These are phyloP conservation scores for Neoscytalidium dimidiatum DNA, from an alignment of 2,329 filamentous ascomycete species.

Conservation along the genomic window DNA sequence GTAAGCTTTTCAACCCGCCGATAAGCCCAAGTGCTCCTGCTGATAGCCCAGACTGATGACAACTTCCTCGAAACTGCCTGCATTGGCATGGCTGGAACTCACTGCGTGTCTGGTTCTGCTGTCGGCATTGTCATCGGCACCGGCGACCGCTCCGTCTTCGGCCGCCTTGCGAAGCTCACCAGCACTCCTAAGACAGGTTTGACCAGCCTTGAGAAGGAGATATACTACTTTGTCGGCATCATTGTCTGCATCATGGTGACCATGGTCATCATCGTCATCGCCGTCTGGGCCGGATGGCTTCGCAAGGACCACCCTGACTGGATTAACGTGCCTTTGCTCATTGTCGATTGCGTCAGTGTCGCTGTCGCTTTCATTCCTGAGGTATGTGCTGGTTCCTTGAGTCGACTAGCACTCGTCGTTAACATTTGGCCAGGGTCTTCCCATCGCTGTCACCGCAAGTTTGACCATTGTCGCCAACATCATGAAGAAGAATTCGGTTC, in stretches of 20 bases:
- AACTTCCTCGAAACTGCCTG: conserved; percentile 78
- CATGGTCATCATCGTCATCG: conserved; percentile 65
- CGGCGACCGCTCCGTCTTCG: conserved; percentile 73
- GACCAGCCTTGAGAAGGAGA: conserved; percentile 71
- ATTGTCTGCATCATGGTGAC: conserved; percentile 68
- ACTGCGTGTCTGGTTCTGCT: conserved; percentile 70
- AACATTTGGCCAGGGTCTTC: conserved; percentile 26
- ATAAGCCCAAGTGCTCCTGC: not conserved
- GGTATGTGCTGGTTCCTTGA: conserved; percentile 12
- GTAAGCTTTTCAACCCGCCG: not conserved
- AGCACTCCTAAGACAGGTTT: conserved; percentile 67
- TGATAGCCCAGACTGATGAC: conserved; percentile 48
- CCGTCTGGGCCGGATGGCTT: conserved; percentile 73
- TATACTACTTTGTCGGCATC: conserved; percentile 70
- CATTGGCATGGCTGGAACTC: conserved; percentile 78
- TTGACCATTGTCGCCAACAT: conserved; percentile 75
- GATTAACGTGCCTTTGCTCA: conserved; percentile 71
- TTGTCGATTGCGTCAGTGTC: conserved; percentile 69
- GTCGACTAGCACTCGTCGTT: not conserved
- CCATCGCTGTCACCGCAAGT: conserved; percentile 51
- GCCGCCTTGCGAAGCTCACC: conserved; percentile 70
- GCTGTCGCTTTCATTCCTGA: conserved; percentile 78
- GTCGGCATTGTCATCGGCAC: conserved; percentile 70
- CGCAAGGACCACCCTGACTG: conserved; percentile 65
- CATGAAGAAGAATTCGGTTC: conserved; percentile 74